These are phyloP conservation scores for Penicillium crystallinum DNA, from an alignment of 495 filamentous ascomycete genomes.

Conservation along the genomic window DNA sequence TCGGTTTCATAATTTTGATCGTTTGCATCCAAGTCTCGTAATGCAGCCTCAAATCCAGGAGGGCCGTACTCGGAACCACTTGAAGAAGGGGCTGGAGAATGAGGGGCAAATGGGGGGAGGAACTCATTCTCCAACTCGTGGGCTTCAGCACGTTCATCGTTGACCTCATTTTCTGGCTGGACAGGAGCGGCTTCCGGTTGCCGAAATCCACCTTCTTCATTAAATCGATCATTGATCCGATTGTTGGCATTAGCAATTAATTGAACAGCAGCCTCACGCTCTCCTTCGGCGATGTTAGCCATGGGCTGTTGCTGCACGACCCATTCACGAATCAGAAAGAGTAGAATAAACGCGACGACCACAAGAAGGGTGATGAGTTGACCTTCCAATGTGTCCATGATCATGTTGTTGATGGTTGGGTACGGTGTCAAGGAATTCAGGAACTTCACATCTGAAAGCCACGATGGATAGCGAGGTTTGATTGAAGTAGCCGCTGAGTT, in stretches of 20 bases:
- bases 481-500: conserved; percentile 20
- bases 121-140: conserved; percentile 16
- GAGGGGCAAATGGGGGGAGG: conserved; percentile 4
- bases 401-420: conserved; percentile 65
- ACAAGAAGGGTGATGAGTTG: conserved; percentile 88
- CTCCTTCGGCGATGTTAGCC: conserved; percentile 51
- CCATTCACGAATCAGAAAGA: conserved; percentile 96
- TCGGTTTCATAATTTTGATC: background rate
- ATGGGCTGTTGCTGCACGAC: conserved; percentile 95
- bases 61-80: conserved; percentile 20
- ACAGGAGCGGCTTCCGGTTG: conserved; percentile 5
- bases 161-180: conserved; percentile 5
- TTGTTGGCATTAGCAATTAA: conserved; percentile 42
- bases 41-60: conserved; percentile 6
- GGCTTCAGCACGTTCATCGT: conserved; percentile 11
- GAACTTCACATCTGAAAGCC: conserved; percentile 67
- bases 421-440: conserved; percentile 69
- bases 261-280: conserved; percentile 39
- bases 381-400: conserved; percentile 84
- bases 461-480: conserved; percentile 38
- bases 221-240: conserved; percentile 18
- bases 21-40: background rate
- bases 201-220: conserved; percentile 5
- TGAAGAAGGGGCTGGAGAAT: conserved; percentile 22
- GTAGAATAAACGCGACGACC: conserved; percentile 85